Conservation (phyloP, 2,329 filamentous ascomycete species). For the Trichoderma sp. region DNA sequence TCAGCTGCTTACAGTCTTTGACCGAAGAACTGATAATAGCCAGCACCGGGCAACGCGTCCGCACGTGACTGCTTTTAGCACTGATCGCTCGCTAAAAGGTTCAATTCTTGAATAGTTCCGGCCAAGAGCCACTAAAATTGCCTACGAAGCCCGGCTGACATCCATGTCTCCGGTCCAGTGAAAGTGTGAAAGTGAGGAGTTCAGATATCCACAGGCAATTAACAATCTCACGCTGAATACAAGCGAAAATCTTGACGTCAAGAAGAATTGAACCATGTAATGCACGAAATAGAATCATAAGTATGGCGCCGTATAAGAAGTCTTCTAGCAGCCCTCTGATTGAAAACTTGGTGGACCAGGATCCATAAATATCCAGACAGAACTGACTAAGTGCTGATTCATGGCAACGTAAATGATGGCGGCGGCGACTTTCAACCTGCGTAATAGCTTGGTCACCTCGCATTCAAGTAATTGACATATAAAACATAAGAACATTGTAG, state of each 20-base stretch:
- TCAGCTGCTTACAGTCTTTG: background rate
- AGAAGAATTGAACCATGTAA: background rate
- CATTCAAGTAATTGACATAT: background rate
- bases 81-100: background rate
- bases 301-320: background rate
- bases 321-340: background rate
- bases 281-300: background rate
- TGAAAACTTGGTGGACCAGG: background rate
- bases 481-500: background rate
- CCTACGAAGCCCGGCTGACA: background rate
- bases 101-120: background rate
- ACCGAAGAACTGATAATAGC: background rate
- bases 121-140: background rate
- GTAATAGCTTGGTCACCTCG: conserved; percentile 17
- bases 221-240: no score
- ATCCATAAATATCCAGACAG: background rate
- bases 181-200: background rate
- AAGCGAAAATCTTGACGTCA: no score
- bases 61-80: background rate
- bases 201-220: background rate
- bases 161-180: background rate
- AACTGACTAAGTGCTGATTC: conserved; percentile 20
- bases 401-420: background rate
- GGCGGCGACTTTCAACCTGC: background rate
- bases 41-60: background rate